Percentiles rank a stretch among this genome's conserved stretches.
Conservation (phyloP, 2,329 filamentous ascomycete species). For the Spiromastix sp. region DNA sequence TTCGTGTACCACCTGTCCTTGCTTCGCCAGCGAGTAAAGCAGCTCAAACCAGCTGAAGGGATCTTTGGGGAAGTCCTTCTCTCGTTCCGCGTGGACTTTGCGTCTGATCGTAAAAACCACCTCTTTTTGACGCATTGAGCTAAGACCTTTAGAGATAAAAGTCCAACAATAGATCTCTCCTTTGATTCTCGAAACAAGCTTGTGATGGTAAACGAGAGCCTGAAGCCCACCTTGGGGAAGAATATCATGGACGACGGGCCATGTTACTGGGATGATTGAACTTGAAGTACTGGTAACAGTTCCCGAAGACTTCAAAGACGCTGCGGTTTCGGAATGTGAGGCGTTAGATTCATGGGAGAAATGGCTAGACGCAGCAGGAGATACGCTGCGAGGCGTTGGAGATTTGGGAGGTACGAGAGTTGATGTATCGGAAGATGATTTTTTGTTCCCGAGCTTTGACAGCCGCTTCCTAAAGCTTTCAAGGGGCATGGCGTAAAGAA, state of each 20-base stretch:
- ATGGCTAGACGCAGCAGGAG: too few species aligned
- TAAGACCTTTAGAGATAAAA: constrained; percentile 8
- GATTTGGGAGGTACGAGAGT: too few species aligned
- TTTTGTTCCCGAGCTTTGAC: not conserved
- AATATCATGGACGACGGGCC: constrained; percentile 4
- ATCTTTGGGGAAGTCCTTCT: constrained; percentile 5
- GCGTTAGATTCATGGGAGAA: too few species aligned
- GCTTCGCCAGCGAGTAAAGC: constrained; percentile 6
- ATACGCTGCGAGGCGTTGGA: too few species aligned
- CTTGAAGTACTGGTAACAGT: too few species aligned
- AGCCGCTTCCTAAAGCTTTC: constrained; percentile 4
- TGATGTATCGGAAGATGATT: not conserved
- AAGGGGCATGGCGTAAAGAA: constrained; percentile 1
- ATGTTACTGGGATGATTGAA: constrained; percentile 2
- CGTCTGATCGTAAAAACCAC: constrained; percentile 8
- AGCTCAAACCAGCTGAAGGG: constrained; percentile 8
- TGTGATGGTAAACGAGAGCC: constrained; percentile 6
- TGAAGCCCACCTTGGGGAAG: constrained; percentile 4
- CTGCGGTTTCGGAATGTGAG: too few species aligned
- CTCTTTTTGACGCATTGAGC: constrained; percentile 7
- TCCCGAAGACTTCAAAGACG: too few species aligned
- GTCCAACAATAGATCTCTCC: constrained; percentile 9
- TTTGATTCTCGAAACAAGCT: constrained; percentile 4
- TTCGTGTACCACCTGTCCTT: constrained; percentile 4
- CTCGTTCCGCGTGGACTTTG: constrained; percentile 1